Conservation (phyloP, 176 grass and related monocot species). For the Miscanthus lutarioriparius region DNA sequence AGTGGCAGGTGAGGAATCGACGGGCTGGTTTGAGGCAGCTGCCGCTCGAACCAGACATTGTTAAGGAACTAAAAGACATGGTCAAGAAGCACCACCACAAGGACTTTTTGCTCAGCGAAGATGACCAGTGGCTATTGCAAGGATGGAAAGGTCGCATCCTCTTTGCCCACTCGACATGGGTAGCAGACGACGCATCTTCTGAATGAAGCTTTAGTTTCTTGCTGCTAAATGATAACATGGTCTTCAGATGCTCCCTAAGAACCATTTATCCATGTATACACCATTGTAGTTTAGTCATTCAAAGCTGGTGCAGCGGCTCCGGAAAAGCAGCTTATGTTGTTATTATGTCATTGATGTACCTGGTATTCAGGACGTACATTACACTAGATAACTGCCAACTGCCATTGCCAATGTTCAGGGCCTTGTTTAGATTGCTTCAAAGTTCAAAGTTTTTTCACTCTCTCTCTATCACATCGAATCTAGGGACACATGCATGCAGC, state of each 20-base stretch:
- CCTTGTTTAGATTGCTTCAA: too few species aligned
- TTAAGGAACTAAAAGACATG: neutral
- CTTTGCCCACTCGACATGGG: conserved; percentile 8
- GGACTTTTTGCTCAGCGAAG: neutral
- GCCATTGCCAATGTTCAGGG: too few species aligned
- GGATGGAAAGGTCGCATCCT: conserved; percentile 8
- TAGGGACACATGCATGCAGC: too few species aligned
- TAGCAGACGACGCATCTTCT: neutral
- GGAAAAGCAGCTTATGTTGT: neutral
- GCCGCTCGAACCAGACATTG: neutral
- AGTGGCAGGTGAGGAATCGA: neutral
- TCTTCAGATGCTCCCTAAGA: neutral
- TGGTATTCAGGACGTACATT: neutral
- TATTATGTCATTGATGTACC: neutral
- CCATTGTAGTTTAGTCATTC: neutral
- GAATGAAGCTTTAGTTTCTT: conserved; percentile 2
- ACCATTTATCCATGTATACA: neutral
- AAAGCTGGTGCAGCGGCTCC: neutral
- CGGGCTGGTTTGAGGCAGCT: neutral
- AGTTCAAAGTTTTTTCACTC: too few species aligned
- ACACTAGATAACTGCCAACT: neutral
- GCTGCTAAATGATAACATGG: neutral
- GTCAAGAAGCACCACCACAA: neutral
- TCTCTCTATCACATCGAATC: too few species aligned
- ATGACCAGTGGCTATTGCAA: neutral